These are phyloP conservation scores for Fusarium sp. DNA, from an alignment of 2,329 filamentous ascomycete genomes.

Conservation along the genomic window DNA sequence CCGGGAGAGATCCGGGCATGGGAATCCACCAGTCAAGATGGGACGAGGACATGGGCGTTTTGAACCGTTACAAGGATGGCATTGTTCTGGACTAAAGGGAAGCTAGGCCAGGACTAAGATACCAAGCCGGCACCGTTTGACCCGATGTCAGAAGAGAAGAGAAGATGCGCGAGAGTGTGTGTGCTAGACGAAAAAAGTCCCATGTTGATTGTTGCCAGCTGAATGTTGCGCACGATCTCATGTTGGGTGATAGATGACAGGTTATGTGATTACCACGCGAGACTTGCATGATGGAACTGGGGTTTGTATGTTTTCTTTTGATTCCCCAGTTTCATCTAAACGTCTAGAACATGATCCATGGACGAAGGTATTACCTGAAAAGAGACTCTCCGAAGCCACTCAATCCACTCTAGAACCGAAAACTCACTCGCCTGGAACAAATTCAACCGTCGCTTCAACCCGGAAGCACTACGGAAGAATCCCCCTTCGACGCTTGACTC, in stretches of 20 bases:
- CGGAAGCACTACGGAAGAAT: neutral
- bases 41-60: neutral
- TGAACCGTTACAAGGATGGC: neutral
- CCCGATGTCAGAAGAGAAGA: neutral
- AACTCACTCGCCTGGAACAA: neutral
- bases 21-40: neutral
- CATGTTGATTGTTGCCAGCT: neutral
- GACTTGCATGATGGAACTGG: neutral
- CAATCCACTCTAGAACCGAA: neutral
- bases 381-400: neutral
- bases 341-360: neutral
- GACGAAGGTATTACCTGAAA: neutral
- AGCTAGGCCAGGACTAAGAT: neutral
- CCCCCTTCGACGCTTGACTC: neutral
- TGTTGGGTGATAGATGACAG: neutral
- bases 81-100: neutral
- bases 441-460: neutral
- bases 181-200: neutral
- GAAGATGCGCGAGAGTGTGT: neutral
- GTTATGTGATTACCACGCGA: neutral
- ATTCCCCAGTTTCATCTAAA: neutral
- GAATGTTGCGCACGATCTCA: neutral
- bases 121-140: neutral
- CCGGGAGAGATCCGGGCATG: constrained; percentile 6
- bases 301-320: neutral